These are phyloP conservation scores for Neonectria coccinea DNA, from an alignment of 2,329 filamentous ascomycete genomes.

Conservation along the genomic window DNA sequence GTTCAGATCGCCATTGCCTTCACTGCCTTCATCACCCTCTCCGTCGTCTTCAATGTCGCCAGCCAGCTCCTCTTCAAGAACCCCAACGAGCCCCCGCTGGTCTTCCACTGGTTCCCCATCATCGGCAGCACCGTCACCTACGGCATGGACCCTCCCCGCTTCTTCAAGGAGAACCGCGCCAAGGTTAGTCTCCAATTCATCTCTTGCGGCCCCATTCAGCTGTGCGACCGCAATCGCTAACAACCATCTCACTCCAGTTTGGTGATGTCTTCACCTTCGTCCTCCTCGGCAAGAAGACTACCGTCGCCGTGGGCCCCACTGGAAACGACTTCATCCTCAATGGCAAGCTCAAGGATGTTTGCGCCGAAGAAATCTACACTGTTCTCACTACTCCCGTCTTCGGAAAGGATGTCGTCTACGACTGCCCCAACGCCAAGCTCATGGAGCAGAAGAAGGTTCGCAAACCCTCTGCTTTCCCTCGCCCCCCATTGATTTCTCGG, in stretches of 20 bases:
- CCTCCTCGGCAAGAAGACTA: slow-evolving; percentile 89
- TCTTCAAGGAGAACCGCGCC: slow-evolving; percentile 80
- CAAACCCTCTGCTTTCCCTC: neutral
- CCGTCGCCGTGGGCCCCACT: slow-evolving; percentile 82
- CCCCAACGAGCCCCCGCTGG: slow-evolving; percentile 81
- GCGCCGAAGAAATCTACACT: slow-evolving; percentile 90
- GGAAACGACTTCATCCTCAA: slow-evolving; percentile 95
- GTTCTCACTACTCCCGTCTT: slow-evolving; percentile 80
- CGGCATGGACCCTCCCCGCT: slow-evolving; percentile 91
- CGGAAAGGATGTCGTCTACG: slow-evolving; percentile 88
- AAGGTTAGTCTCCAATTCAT: slow-evolving; percentile 68
- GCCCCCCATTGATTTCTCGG: neutral
- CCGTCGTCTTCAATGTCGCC: slow-evolving; percentile 82
- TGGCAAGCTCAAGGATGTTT: slow-evolving; percentile 89
- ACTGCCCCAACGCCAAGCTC: slow-evolving; percentile 89
- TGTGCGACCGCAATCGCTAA: slow-evolving; percentile 10
- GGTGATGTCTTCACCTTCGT: slow-evolving; percentile 92
- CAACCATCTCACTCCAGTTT: slow-evolving; percentile 64
- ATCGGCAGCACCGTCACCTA: slow-evolving; percentile 94
- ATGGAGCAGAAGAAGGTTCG: slow-evolving; percentile 96
- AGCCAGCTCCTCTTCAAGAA: slow-evolving; percentile 85
- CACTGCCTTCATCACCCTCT: slow-evolving; percentile 59
- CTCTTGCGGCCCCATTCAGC: neutral
- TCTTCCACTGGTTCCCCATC: slow-evolving; percentile 85
- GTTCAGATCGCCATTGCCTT: slow-evolving; percentile 62